Evolutionary conservation across 163 green algal species (phyloP), one percentile per base, ranked within the genome.

Genomic region (Scenedesmus sp.): DNA sequence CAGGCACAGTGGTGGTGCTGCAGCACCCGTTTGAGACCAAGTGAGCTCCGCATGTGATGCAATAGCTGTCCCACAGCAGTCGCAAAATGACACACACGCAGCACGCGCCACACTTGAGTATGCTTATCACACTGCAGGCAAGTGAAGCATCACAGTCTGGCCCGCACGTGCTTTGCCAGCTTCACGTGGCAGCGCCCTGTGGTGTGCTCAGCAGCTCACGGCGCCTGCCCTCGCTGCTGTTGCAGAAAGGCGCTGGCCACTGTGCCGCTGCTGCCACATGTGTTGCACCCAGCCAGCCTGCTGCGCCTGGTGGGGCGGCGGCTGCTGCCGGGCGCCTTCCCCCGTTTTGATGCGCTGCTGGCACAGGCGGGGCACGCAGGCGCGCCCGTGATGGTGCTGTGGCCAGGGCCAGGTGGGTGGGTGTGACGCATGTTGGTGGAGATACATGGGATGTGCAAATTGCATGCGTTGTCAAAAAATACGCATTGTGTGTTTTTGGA

Each of bases 21-120:
- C 92, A 94, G 81, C 94, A 95, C 77, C 94, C 94, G 9, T 73
- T 91, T 82, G 94, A 95, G 73, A 64, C 88, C 52, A 95, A 95
- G 92, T 83, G 81, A 64, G 70, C 3, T 6, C 12, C 62, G 62
- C 62, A 70, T 70, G 62, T 12, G 62, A 15, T 70, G 62, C 12
- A 70, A 70, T 20, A 15, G 62, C 6, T 16, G 9, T 5, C 26
- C 3, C 34, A 10, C 82, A 76, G 52, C 12, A 79, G 70, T 2
- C 52, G 70, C 70, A 64, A 10, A 9, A 64, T 46, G 34, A 64
- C 9, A 79, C 70, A 79, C 70, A 4, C 20, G 46, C 70, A 52
- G 46, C 3, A 52, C 70, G 5, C 0, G 4, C 2, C 66, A 76
- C 66, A 46, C 3, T 76, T 5, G 3, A 34, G 66, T 4, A 76